phyloP scores from a whole-genome alignment of 805 yeast genomes.

The Zygotorulaspora chibaensis region DNA sequence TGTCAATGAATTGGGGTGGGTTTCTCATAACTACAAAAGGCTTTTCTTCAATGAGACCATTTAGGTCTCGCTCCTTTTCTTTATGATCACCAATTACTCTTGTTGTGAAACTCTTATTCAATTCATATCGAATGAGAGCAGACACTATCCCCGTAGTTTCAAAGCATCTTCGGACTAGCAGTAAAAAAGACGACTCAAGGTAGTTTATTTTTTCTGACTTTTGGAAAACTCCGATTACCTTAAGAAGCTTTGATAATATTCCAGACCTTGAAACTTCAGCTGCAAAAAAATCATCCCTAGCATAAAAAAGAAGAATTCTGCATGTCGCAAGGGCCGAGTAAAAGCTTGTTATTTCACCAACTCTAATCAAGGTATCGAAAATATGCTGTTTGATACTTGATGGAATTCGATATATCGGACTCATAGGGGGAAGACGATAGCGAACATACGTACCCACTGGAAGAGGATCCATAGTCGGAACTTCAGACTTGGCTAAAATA shows the following conservation, averaged over 20 bases:
- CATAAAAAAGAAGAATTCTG: conserved; percentile 51
- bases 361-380: conserved; percentile 41
- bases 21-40: conserved; percentile 44
- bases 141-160: conserved; percentile 54
- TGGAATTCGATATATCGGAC: conserved; percentile 25
- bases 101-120: conserved; percentile 42
- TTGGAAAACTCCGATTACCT: conserved; percentile 38
- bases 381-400: conserved; percentile 31
- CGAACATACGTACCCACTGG: conserved; percentile 21
- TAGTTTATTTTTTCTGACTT: conserved; percentile 38
- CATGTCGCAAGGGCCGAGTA: conserved; percentile 50
- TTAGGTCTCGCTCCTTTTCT: conserved; percentile 43
- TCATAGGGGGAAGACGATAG: conserved; percentile 17
- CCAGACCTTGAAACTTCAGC: conserved; percentile 43
- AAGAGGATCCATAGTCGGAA: conserved; percentile 44
- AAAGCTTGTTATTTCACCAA: conserved; percentile 40
- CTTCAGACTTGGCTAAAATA: conserved; percentile 46
- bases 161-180: conserved; percentile 62
- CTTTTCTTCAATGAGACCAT: conserved; percentile 46
- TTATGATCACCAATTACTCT: conserved; percentile 32
- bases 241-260: conserved; percentile 45
- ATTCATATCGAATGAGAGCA: conserved; percentile 47
- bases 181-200: conserved; percentile 47
- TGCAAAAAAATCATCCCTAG: conserved; percentile 43
- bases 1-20: conserved; percentile 46